phyloP scores from a whole-genome alignment of 2,329 filamentous ascomycete species.

The Colletotrichum sp. region DNA sequence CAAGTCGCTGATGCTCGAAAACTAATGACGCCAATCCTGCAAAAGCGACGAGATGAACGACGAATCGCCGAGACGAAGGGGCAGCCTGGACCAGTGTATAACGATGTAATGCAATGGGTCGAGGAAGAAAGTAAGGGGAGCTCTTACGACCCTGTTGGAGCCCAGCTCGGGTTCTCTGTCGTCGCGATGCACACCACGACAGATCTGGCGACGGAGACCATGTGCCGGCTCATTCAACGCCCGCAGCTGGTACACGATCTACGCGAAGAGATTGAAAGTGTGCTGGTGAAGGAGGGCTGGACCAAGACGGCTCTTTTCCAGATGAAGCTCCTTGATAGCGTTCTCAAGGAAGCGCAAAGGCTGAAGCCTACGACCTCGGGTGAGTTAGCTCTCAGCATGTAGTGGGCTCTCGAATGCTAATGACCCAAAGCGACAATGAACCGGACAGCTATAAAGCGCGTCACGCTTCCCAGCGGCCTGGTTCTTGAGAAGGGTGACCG shows the following conservation, averaged over 20 bases:
- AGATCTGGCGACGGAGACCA: background rate
- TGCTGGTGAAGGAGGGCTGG: background rate
- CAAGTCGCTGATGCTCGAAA: background rate
- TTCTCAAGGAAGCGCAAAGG: background rate
- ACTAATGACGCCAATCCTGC: background rate
- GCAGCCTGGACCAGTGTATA: background rate
- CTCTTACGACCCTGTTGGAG: background rate
- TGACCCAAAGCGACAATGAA: background rate
- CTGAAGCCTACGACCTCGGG: background rate
- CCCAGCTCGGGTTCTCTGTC: background rate
- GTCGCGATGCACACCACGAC: background rate
- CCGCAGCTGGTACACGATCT: background rate
- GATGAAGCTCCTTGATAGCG: background rate
- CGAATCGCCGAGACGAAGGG: background rate
- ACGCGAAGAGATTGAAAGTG: background rate
- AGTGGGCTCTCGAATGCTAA: rapidly evolving
- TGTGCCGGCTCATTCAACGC: background rate
- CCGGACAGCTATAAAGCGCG: background rate
- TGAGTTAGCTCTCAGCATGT: background rate
- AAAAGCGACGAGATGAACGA: background rate
- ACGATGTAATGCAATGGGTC: background rate
- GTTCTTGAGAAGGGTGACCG: background rate
- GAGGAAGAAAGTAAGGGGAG: background rate
- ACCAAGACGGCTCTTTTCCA: background rate
- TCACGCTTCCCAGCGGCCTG: background rate